phyloP scores from a whole-genome alignment of 179 eudicot genomes.

The Beta macrorhiza region DNA sequence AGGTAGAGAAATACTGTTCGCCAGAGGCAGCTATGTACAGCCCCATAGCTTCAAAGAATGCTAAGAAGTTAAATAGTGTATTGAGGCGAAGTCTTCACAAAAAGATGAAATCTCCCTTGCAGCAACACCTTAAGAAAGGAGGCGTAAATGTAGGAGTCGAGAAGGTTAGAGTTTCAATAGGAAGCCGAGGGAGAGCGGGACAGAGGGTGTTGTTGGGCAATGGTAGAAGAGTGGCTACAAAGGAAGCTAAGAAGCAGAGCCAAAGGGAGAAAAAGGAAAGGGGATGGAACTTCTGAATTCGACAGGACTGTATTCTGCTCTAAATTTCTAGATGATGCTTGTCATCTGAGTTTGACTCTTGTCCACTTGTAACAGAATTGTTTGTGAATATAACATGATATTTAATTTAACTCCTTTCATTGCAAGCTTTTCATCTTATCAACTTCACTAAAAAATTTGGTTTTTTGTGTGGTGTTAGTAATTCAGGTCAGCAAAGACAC shows the following conservation, averaged over 20 bases:
- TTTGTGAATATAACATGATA: constrained; percentile 22
- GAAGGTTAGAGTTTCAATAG: constrained; percentile 75
- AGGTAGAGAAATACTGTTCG: constrained; percentile 26
- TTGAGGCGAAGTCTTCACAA: constrained; percentile 69
- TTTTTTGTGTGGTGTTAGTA: too few species aligned
- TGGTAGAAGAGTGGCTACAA: constrained; percentile 37
- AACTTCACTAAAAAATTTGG: too few species aligned
- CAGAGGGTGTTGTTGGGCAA: constrained; percentile 53
- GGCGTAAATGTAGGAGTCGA: constrained; percentile 72
- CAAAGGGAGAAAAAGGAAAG: constrained; percentile 71
- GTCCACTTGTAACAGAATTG: constrained; percentile 21
- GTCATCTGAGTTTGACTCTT: constrained; percentile 23
- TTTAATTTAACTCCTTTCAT: too few species aligned
- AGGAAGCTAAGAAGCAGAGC: constrained; percentile 51
- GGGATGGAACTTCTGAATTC: constrained; percentile 72
- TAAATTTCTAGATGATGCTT: constrained; percentile 24
- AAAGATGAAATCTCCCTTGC: constrained; percentile 66
- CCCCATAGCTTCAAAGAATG: constrained; percentile 48
- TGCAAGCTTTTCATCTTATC: too few species aligned
- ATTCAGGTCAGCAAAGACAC: too few species aligned
- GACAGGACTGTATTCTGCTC: not conserved
- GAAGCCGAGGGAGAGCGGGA: constrained; percentile 61
- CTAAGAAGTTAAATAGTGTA: constrained; percentile 48
- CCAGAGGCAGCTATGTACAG: constrained; percentile 45
- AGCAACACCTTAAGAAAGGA: constrained; percentile 51